These are phyloP conservation scores for Coniferiporia weirii DNA, from an alignment of 1,284 basidiomycete species.

Conservation along the genomic window DNA sequence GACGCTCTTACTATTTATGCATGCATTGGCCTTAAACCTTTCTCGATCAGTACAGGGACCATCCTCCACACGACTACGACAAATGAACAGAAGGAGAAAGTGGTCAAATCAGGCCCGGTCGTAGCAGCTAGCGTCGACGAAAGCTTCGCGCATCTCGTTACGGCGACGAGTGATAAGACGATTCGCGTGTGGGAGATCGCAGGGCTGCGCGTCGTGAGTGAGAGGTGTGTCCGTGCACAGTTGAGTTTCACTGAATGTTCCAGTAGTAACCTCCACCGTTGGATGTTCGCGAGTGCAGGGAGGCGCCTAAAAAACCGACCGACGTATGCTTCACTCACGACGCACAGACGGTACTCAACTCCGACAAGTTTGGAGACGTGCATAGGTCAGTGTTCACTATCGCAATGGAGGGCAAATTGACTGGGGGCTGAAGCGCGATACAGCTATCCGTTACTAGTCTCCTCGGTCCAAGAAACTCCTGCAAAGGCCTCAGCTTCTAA, in stretches of 20 bases:
- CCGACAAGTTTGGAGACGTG: constrained; percentile 87
- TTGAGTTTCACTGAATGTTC: background rate
- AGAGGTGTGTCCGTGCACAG: constrained; percentile 43
- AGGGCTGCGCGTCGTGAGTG: constrained; percentile 48
- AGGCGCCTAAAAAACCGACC: constrained; percentile 74
- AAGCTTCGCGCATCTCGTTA: constrained; percentile 49
- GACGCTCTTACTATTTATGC: constrained; percentile 18
- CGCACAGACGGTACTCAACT: constrained; percentile 56
- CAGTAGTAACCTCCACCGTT: background rate
- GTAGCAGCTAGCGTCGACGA: constrained; percentile 53
- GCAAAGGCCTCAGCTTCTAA: background rate
- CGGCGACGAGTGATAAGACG: constrained; percentile 73
- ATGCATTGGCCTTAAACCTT: background rate
- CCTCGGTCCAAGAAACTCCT: background rate
- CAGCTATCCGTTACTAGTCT: constrained; percentile 46
- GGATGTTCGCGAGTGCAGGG: constrained; percentile 37
- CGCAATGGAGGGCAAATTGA: background rate
- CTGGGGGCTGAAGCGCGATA: background rate
- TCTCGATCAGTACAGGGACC: constrained; percentile 43
- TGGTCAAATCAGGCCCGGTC: constrained; percentile 52
- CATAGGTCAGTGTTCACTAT: constrained; percentile 47
- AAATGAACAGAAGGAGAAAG: constrained; percentile 30
- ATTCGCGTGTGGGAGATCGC: constrained; percentile 71
- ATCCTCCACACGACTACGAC: constrained; percentile 42
- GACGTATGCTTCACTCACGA: constrained; percentile 53